These are phyloP conservation scores for Lablab purpureus DNA, from an alignment of 306 rosid species.

Conservation along the genomic window DNA sequence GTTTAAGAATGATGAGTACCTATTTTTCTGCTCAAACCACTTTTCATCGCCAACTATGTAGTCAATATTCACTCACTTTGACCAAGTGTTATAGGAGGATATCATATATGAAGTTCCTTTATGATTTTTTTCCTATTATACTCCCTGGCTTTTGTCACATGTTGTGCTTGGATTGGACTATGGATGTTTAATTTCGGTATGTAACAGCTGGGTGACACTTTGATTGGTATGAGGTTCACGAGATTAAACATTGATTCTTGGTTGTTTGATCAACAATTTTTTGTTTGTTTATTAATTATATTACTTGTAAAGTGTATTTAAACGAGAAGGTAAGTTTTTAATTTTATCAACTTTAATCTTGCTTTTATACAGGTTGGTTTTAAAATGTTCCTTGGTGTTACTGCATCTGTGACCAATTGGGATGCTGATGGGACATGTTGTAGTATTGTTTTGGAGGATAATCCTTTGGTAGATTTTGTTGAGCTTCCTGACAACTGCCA, in stretches of 20 bases:
- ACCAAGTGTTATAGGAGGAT: slow-evolving; percentile 5
- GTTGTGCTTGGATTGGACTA: slow-evolving; percentile 11
- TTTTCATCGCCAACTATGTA: slow-evolving; percentile 4
- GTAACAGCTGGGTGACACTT: slow-evolving; percentile 31
- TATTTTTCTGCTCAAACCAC: background rate
- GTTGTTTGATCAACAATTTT: slow-evolving; percentile 23
- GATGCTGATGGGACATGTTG: slow-evolving; percentile 96
- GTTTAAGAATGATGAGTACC: background rate
- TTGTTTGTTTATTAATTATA: slow-evolving; percentile 22
- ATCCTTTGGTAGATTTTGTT: slow-evolving; percentile 96
- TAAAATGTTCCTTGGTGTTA: slow-evolving; percentile 94
- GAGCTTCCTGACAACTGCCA: slow-evolving; percentile 97
- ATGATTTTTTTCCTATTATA: background rate
- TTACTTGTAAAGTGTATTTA: slow-evolving; percentile 23
- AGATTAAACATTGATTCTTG: slow-evolving; percentile 23
- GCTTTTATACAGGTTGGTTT: slow-evolving; percentile 78
- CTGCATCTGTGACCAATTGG: slow-evolving; percentile 93
- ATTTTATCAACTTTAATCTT: slow-evolving; percentile 26
- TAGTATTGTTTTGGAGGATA: slow-evolving; percentile 93
- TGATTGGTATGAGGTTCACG: slow-evolving; percentile 26
- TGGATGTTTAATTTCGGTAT: slow-evolving; percentile 30
- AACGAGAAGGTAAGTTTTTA: background rate
- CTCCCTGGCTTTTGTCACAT: slow-evolving; percentile 19
- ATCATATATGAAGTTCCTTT: slow-evolving; percentile 4
- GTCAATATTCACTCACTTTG: background rate